Evolutionary conservation across 805 yeast species (phyloP).

Genomic region (Zygosaccharomyces bailii): DNA sequence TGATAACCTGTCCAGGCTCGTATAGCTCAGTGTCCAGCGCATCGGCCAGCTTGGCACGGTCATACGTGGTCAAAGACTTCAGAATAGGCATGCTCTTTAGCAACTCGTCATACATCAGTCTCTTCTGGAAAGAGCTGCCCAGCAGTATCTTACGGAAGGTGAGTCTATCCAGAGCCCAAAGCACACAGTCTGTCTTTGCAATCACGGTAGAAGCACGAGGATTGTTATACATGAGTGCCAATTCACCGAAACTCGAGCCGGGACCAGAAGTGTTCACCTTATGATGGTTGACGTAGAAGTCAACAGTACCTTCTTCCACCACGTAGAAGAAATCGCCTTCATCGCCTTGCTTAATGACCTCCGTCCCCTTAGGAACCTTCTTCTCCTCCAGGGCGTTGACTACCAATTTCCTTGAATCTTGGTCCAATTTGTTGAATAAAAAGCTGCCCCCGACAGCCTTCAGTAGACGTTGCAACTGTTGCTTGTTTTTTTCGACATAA

Average conservation of each 20-base stretch:
- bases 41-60: slow-evolving; percentile 89
- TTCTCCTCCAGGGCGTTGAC: slow-evolving; percentile 82
- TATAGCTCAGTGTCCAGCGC: slow-evolving; percentile 79
- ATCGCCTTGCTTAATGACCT: slow-evolving; percentile 84
- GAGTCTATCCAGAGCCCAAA: slow-evolving; percentile 92
- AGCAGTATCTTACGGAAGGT: slow-evolving; percentile 89
- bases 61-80: slow-evolving; percentile 66
- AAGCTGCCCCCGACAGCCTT: slow-evolving; percentile 76
- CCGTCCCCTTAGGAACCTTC: slow-evolving; percentile 51
- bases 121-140: slow-evolving; percentile 86
- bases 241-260: slow-evolving; percentile 92
- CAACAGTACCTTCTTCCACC: slow-evolving; percentile 80
- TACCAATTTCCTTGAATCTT: slow-evolving; percentile 70
- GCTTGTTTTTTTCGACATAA: slow-evolving; percentile 51
- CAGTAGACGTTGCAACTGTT: slow-evolving; percentile 66
- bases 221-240: slow-evolving; percentile 95
- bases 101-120: slow-evolving; percentile 86
- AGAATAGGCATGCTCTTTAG: slow-evolving; percentile 83
- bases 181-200: slow-evolving; percentile 64
- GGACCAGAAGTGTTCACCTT: slow-evolving; percentile 73
- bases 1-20: slow-evolving; percentile 67
- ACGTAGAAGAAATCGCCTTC: slow-evolving; percentile 92
- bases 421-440: slow-evolving; percentile 78
- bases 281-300: slow-evolving; percentile 62
- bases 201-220: slow-evolving; percentile 95